These are phyloP conservation scores for Bathelium albidoporum DNA, from an alignment of 495 filamentous ascomycete species.

Conservation along the genomic window DNA sequence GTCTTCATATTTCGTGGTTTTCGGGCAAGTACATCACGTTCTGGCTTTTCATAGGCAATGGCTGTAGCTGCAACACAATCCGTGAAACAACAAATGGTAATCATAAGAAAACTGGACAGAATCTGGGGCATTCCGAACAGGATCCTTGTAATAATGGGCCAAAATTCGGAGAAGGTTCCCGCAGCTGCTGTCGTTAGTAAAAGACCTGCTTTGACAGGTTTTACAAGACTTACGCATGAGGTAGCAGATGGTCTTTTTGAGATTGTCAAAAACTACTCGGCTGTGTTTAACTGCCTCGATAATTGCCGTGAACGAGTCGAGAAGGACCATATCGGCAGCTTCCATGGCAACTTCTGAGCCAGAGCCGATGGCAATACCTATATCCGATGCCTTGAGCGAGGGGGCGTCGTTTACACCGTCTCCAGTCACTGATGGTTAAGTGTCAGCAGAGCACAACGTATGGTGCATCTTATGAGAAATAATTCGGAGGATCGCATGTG, in stretches of 20 bases:
- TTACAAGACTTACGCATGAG: constrained; percentile 15
- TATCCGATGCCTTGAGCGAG: constrained; percentile 17
- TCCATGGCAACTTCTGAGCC: constrained; percentile 22
- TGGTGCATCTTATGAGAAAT: background rate
- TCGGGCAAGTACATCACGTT: constrained; percentile 26
- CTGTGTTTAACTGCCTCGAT: constrained; percentile 18
- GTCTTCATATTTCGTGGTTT: constrained; percentile 23
- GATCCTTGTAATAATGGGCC: constrained; percentile 32
- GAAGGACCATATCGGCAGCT: constrained; percentile 21
- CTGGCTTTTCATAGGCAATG: constrained; percentile 29
- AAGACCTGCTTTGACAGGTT: background rate
- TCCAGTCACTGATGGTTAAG: constrained; percentile 9
- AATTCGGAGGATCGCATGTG: background rate
- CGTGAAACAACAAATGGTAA: constrained; percentile 33
- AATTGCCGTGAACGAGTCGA: constrained; percentile 17
- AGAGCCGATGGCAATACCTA: constrained; percentile 17
- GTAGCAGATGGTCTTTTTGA: constrained; percentile 21
- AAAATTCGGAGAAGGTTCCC: constrained; percentile 30
- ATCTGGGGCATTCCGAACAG: constrained; percentile 31
- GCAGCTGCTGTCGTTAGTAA: constrained; percentile 12
- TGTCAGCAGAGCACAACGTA: background rate
- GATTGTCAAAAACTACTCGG: constrained; percentile 23
- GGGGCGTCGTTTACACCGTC: constrained; percentile 24
- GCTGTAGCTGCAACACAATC: constrained; percentile 26
- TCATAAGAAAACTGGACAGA: constrained; percentile 27